Conservation (phyloP, 192 early-diverging fungal genomes). For the Mortierella hygrophila region DNA sequence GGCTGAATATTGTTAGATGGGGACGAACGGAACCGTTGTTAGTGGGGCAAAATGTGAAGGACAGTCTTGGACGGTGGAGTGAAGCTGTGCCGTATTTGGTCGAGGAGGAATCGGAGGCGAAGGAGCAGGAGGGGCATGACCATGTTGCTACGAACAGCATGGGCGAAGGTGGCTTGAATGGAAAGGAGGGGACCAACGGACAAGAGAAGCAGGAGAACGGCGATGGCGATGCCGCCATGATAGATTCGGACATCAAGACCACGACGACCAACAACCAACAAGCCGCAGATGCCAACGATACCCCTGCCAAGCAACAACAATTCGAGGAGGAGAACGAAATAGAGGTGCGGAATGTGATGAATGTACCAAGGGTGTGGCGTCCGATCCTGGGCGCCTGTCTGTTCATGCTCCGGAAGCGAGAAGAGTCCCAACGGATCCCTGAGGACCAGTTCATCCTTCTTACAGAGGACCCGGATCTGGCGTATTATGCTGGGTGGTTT, state of each 20-base stretch:
- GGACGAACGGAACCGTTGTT: slow-evolving; percentile 52
- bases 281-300: not conserved
- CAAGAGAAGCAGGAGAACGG: not conserved
- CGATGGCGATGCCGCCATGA: not conserved
- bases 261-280: not conserved
- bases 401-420: slow-evolving; percentile 43
- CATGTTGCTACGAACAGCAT: slow-evolving; percentile 17
- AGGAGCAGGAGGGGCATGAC: slow-evolving; percentile 3
- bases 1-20: slow-evolving; percentile 28
- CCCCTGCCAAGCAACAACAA: not conserved
- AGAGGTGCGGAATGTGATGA: slow-evolving; percentile 36
- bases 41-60: slow-evolving; percentile 61
- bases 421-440: slow-evolving; percentile 10
- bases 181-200: not conserved
- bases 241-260: not conserved
- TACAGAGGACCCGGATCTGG: slow-evolving; percentile 63
- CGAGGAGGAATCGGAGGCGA: slow-evolving; percentile 36
- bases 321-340: slow-evolving; percentile 41
- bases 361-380: slow-evolving; percentile 63
- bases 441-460: slow-evolving; percentile 58
- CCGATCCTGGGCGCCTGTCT: slow-evolving; percentile 60
- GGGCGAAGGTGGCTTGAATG: slow-evolving; percentile 7
- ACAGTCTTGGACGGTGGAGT: slow-evolving; percentile 62
- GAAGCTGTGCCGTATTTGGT: slow-evolving; percentile 57
- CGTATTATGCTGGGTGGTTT: slow-evolving; percentile 65